A percentile compares a stretch with the other conserved stretches of the same genome.
These are phyloP conservation scores for Mucor lusitanicus DNA, from an alignment of 371 early-diverging fungal genomes.

Conservation along the genomic window DNA sequence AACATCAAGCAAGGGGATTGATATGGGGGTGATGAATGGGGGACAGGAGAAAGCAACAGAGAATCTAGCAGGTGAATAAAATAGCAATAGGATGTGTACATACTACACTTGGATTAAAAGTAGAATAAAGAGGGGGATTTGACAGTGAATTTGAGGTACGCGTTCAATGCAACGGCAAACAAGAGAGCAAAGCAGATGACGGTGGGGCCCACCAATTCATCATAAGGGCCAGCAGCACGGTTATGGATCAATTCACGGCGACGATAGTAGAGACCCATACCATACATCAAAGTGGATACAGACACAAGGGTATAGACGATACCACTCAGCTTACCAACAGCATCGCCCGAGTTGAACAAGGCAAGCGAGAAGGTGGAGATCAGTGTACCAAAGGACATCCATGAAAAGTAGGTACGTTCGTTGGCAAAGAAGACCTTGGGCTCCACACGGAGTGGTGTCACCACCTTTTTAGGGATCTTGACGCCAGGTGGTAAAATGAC, in stretches of 20 bases:
- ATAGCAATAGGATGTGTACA: background rate
- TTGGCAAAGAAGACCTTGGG: constrained; percentile 99
- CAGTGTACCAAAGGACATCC: constrained; percentile 79
- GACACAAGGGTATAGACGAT: constrained; percentile 81
- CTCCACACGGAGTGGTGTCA: constrained; percentile 92
- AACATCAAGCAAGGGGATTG: too few relatives aligned
- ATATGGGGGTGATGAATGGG: background rate
- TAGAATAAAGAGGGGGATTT: constrained; percentile 3
- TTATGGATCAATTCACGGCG: constrained; percentile 82
- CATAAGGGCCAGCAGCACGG: constrained; percentile 74
- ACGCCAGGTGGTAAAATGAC: constrained; percentile 54
- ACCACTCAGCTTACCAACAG: constrained; percentile 72
- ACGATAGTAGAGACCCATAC: constrained; percentile 92
- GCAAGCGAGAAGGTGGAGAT: constrained; percentile 80
- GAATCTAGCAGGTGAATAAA: background rate
- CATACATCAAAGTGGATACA: constrained; percentile 84
- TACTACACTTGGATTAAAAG: background rate
- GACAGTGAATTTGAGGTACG: constrained; percentile 75
- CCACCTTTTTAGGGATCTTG: constrained; percentile 65
- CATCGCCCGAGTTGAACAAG: constrained; percentile 85
- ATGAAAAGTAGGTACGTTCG: constrained; percentile 97
- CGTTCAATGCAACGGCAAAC: constrained; percentile 85
- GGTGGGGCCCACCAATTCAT: constrained; percentile 80
- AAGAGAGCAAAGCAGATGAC: constrained; percentile 87
- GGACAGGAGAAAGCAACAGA: background rate